Evolutionary conservation across 2,329 filamentous ascomycete genomes (phyloP), one percentile per base, ranked within the genome.

Genomic region (Stachybotrys elegans): DNA sequence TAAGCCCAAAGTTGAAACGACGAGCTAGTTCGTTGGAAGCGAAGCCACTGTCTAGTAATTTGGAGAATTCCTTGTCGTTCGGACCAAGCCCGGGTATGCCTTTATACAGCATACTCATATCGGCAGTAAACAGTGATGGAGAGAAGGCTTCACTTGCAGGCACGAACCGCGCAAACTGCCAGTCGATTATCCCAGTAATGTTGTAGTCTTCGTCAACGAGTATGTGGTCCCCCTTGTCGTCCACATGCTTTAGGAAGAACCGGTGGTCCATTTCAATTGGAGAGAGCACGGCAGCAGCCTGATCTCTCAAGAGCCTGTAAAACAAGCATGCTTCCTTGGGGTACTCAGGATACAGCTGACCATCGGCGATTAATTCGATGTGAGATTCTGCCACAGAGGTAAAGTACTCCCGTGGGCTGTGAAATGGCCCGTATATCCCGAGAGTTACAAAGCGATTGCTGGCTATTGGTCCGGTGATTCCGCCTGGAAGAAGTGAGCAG

Each of bases 331-430:
- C 25, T 14, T 29, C 25, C 25, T 29, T 29, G 14, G 25, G 25
- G 25, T 29, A 29, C 14, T 29, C 25, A 9, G 25, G 25, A 14
- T 29, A 29, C 9, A 29, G 25, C 14, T 29, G 25, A 8, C 25
- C 25, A 29, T 29, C 25, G 25, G 25, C 25, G 14, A 29, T 29
- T 14, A 29, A 29, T 8, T 29, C 25, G 14, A 39, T 5, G 39
- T 43, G 27, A 29, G 46, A 7, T 44, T 44, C 31, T 50, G 48
- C 42, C 29, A 47, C 22, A 8, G 11, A 13, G 36, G 36, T 39
- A 39, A 39, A 39, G 21, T 39, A 39, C 21, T 39, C 36, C 9
- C 19, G 21, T 13, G 36, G 21, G 20, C 11, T 22, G 36, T 11
- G 13, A 20, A 39, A 39, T 32, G 25, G 25, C 25, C 25, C 25